Evolutionary conservation across 1,139 yeast genomes (phyloP), one percentile per base, ranked within the genome.

Genomic region (Saccharomyces hybrid): DNA sequence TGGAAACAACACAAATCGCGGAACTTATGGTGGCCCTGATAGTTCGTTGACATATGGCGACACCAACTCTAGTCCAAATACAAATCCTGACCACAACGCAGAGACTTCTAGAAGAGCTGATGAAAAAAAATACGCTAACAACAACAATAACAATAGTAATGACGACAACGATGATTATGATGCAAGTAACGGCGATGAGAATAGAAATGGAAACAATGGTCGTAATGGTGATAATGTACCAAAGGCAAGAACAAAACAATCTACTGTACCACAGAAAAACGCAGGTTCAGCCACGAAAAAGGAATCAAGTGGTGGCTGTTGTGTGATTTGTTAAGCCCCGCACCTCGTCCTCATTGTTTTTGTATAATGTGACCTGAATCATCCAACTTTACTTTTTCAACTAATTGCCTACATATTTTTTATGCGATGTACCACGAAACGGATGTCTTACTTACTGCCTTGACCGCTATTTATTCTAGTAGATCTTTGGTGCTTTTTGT

Each of bases 251-350:
- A 16, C 14, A 20, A 28, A 26, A 26, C 47, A 52, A 34, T 55
- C 53, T 41, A 46, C 53, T 26, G 51, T 55, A 26, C 53, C 56
- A 9, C 56, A 51, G 34, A 57, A 56, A 50, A 56, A 55, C 13
- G 34, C 60, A 14, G 46, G 46, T 3, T 26, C 54, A 11, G 38
- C 27, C 47, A 27, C 55, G 6, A 26, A 46, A 14, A 55, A 59
- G 41, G 57, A 58, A 26, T 55, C 56, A 9, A 55, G 60, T 3
- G 59, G 63, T 16, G 62, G 63, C 4, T 62, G 65, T 51, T 62
- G 65, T 53, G 51, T 57, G 32, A 58, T 62, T 48, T 57, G 57
- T 38, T 62, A 51, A 55, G 13, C 5, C 2, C 6, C 2, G 2
- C n/a, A 1, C 6, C n/a, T n/a, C 13, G 14, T 31, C 4, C 14